Conservation (phyloP, 2,329 filamentous ascomycete genomes). For the Penicillium expansum region DNA sequence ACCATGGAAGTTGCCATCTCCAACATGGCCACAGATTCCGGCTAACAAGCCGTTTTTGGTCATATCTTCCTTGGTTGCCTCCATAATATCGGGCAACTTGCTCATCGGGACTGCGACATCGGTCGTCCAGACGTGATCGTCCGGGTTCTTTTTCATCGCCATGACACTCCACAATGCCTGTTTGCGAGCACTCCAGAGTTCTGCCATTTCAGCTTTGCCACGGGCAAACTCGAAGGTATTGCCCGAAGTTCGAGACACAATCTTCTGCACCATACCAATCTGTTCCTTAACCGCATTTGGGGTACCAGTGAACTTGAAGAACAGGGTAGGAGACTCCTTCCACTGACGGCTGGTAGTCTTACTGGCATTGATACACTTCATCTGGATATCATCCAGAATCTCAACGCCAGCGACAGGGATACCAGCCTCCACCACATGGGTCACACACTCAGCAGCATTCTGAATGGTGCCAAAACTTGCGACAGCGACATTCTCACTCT, state of each 20-base stretch:
- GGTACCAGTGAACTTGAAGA: constrained; percentile 73
- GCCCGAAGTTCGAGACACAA: constrained; percentile 55
- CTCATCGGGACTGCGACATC: constrained; percentile 78
- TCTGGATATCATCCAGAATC: constrained; percentile 88
- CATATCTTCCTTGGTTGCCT: constrained; percentile 66
- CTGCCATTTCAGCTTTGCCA: constrained; percentile 61
- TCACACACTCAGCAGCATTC: constrained; percentile 74
- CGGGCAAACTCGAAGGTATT: constrained; percentile 67
- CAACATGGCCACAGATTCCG: constrained; percentile 70
- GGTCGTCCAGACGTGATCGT: constrained; percentile 71
- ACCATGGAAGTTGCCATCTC: constrained; percentile 73
- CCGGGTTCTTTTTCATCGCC: constrained; percentile 58
- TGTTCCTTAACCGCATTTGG: constrained; percentile 62
- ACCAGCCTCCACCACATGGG: constrained; percentile 73
- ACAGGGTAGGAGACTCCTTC: constrained; percentile 69
- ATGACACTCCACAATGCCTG: constrained; percentile 72
- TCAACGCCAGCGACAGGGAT: constrained; percentile 89
- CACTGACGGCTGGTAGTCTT: constrained; percentile 53
- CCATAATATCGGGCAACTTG: constrained; percentile 68
- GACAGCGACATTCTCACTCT: constrained; percentile 77
- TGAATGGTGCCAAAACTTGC: constrained; percentile 64
- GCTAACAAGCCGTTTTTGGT: constrained; percentile 60
- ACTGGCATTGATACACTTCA: constrained; percentile 64
- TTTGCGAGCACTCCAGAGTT: constrained; percentile 74
- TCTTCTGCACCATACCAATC: constrained; percentile 57